Evolutionary conservation across 805 yeast genomes (phyloP), one percentile per base, ranked within the genome.

Genomic region (Lachancea lanzarotensis): DNA sequence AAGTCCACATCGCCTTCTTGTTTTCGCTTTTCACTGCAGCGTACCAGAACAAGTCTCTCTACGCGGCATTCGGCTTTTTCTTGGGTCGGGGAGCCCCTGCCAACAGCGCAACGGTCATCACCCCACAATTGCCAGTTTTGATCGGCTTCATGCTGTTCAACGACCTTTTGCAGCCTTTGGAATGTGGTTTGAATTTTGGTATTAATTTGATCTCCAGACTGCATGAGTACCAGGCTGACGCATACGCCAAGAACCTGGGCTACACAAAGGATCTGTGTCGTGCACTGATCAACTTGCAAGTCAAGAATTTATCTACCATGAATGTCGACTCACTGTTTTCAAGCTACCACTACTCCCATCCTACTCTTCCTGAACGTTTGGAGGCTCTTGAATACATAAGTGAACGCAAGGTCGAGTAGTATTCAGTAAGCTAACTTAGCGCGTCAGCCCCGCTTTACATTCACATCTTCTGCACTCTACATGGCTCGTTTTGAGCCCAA

Each of bases 181-280:
- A 84, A 58, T 77, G 85, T 50, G 62, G 78, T 18, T 63, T 84
- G 60, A 76, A 79, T 49, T 88, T 88, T 55, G 67, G 69, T 17
- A 75, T 78, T 74, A 84, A 87, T 62, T 66, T 79, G 41, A 63
- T 89, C 47, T 79, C 90, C 7, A 85, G 99, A 75, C 78, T 79
- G 54, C 84, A 84, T 55, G 99, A 93, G 69, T 93, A 82, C 59
- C 88, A 93, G 68, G 98, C 99, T 15, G 98, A 91, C 64, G 79
- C 74, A 50, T 89, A 76, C 62, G 96, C 98, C 15, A 81, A 79
- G 45, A 70, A 74, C 40, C 75, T 80, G 53, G 95, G 95, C 20
- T 81, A 81, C 61, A 73, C 84, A 8, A 70, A 74, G 27, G 80
- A 80, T 42, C 76, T 93, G 61, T 76, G 84, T 42, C 70, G 70